phyloP scores from a whole-genome alignment of 1,284 basidiomycete species.

The Erythrobasidium hasegawianum region DNA sequence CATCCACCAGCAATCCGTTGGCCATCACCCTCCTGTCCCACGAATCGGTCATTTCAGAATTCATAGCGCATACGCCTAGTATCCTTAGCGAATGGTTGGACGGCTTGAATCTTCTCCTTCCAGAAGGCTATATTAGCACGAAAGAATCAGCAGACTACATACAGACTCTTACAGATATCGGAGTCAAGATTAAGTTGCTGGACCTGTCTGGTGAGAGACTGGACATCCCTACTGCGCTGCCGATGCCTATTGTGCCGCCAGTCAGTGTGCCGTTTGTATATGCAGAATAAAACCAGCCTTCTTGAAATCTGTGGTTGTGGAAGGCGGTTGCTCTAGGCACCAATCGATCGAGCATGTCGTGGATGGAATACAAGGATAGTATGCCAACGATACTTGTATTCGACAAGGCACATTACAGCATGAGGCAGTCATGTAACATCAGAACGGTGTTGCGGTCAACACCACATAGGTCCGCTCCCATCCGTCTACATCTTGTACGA shows the following conservation, averaged over 20 bases:
- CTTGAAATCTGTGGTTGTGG: not conserved
- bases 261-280: constrained; percentile 81
- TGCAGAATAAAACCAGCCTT: constrained; percentile 57
- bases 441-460: no score
- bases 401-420: constrained; percentile 50
- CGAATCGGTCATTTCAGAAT: constrained; percentile 74
- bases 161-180: constrained; percentile 82
- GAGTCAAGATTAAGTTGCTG: constrained; percentile 85
- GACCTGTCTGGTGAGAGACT: constrained; percentile 86
- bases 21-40: constrained; percentile 35
- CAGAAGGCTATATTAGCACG: constrained; percentile 72
- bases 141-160: constrained; percentile 81
- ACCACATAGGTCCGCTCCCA: no score
- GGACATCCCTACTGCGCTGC: constrained; percentile 75
- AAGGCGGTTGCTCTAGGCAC: not conserved
- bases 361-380: not conserved
- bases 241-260: constrained; percentile 66
- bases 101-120: constrained; percentile 79
- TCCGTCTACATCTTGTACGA: no score
- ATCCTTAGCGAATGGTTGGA: constrained; percentile 95
- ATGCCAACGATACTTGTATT: not conserved
- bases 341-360: not conserved
- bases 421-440: no score
- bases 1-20: constrained; percentile 53
- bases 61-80: constrained; percentile 76